phyloP scores from a whole-genome alignment of 164 flowering plant genomes.

The Piper betle region DNA sequence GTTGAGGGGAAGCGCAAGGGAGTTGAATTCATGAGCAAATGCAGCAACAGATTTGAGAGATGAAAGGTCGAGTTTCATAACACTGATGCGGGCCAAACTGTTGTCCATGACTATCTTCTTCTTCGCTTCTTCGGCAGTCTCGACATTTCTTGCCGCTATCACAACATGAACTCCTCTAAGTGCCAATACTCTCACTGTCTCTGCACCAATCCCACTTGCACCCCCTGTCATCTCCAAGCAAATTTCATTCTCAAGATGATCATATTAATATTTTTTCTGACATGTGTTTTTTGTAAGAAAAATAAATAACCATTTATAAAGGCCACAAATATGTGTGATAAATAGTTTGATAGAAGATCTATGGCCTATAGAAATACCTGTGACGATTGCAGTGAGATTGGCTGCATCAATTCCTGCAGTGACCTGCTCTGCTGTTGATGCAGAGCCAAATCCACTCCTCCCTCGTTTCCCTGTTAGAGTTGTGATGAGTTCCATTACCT shows the following conservation, averaged over 20 bases:
- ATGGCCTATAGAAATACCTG: conserved; percentile 28
- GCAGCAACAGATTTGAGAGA: conserved; percentile 54
- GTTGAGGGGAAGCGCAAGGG: conserved; percentile 74
- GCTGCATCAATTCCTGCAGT: conserved; percentile 58
- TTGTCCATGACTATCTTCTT: conserved; percentile 38
- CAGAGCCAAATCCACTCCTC: conserved; percentile 75
- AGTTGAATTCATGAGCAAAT: conserved; percentile 43
- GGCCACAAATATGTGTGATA: neutral
- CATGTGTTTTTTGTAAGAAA: too few relatives aligned
- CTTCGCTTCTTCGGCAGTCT: conserved; percentile 65
- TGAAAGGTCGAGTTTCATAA: conserved; percentile 67
- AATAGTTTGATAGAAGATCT: neutral
- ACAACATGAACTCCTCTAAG: conserved; percentile 66
- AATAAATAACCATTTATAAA: neutral
- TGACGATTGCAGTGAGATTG: conserved; percentile 56
- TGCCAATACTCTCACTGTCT: conserved; percentile 82
- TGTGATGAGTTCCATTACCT: neutral
- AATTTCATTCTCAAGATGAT: neutral
- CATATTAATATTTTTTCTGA: too few relatives aligned
- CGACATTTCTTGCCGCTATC: conserved; percentile 69
- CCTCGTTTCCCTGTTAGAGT: neutral
- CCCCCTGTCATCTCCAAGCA: conserved; percentile 38
- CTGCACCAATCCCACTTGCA: conserved; percentile 88
- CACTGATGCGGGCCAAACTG: conserved; percentile 38
- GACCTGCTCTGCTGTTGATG: conserved; percentile 76